Conservation (phyloP, 2,329 filamentous ascomycete species). For the Talaromyces sp. region DNA sequence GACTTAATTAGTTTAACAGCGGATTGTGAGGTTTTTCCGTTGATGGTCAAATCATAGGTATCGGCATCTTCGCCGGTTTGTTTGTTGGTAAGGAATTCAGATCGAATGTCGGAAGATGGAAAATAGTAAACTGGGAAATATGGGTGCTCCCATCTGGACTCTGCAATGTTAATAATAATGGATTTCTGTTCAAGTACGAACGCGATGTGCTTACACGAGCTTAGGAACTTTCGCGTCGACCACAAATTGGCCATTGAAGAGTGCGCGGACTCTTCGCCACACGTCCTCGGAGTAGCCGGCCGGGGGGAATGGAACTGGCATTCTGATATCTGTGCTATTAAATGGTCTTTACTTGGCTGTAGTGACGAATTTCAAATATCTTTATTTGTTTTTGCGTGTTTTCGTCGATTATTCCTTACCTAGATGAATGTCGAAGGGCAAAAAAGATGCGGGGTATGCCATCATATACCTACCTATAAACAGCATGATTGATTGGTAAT, state of each 20-base stretch:
- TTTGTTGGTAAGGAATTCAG: conserved; percentile 7
- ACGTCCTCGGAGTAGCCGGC: conserved; percentile 16
- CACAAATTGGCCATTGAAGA: conserved; percentile 14
- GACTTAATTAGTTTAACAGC: conserved; percentile 2
- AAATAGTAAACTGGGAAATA: conserved; percentile 12
- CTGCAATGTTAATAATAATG: background rate
- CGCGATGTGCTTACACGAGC: conserved; percentile 6
- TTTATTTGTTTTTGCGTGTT: background rate
- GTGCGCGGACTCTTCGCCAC: conserved; percentile 12
- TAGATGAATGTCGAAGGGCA: background rate
- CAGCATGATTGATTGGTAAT: background rate
- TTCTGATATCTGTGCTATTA: background rate
- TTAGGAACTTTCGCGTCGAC: conserved; percentile 12
- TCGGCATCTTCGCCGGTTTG: background rate
- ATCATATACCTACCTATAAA: background rate
- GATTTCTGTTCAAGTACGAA: background rate
- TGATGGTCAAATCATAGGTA: conserved; percentile 7
- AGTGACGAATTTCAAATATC: background rate
- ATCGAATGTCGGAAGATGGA: background rate
- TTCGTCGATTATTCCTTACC: background rate
- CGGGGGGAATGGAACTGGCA: conserved; percentile 11
- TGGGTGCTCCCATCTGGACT: conserved; percentile 12
- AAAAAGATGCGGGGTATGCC: background rate
- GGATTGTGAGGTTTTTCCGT: conserved; percentile 1
- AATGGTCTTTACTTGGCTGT: background rate